phyloP scores from a whole-genome alignment of 352 stramenopile genomes.

The Halophytophthora batemanensis region DNA sequence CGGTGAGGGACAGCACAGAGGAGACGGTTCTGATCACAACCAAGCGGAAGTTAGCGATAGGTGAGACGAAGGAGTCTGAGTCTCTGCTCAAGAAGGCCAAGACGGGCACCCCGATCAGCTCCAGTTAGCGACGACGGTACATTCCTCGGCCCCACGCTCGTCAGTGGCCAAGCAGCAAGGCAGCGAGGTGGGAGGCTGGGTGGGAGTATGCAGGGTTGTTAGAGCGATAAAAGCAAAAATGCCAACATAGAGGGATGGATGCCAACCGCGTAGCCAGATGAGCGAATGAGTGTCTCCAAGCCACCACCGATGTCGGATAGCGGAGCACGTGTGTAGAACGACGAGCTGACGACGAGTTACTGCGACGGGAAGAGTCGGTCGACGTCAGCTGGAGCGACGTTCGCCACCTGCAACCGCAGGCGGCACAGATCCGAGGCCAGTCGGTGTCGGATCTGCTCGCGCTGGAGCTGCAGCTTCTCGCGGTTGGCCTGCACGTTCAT shows the following conservation, averaged over 20 bases:
- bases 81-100: slow-evolving; percentile 75
- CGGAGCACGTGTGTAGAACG: slow-evolving; percentile 2
- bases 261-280: slow-evolving; percentile 21
- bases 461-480: slow-evolving; percentile 33
- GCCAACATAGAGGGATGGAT: slow-evolving; percentile 29
- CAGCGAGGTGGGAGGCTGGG: slow-evolving; percentile 15
- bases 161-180: slow-evolving; percentile 23
- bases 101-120: slow-evolving; percentile 67
- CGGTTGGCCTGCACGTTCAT: slow-evolving; percentile 24
- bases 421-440: slow-evolving; percentile 25
- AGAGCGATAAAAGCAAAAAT: slow-evolving; percentile 37
- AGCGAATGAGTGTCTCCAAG: neutral
- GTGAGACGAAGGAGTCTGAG: slow-evolving; percentile 45
- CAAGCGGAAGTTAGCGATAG: slow-evolving; percentile 66
- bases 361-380: slow-evolving; percentile 25
- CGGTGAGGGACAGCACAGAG: slow-evolving; percentile 8
- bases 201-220: slow-evolving; percentile 27
- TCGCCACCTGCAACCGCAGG: slow-evolving; percentile 30
- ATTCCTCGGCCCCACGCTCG: slow-evolving; percentile 20
- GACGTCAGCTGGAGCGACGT: slow-evolving; percentile 17
- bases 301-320: neutral
- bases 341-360: slow-evolving; percentile 6
- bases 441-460: slow-evolving; percentile 34
- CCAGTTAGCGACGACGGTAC: slow-evolving; percentile 32
- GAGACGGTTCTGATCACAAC: slow-evolving; percentile 22